Evolutionary conservation across 768 basidiomycete species (phyloP).

Genomic region (Pulveroboletus sp.): DNA sequence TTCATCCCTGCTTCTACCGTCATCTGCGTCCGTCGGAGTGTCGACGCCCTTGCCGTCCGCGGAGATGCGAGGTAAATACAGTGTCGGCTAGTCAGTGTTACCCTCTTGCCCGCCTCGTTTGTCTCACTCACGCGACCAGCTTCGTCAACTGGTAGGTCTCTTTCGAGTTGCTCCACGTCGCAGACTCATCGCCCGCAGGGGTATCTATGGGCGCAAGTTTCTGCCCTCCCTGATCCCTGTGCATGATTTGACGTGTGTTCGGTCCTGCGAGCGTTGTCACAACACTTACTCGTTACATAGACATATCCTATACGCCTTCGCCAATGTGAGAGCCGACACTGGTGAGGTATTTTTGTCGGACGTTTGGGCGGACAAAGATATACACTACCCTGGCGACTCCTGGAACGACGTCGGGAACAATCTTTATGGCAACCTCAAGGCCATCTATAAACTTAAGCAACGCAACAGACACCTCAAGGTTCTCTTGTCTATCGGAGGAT

Average conservation of each 20-base stretch:
- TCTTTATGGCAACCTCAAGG: constrained; percentile 94
- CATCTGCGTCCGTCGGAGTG: constrained; percentile 5
- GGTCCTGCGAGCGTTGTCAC: background rate
- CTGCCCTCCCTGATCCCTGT: constrained; percentile 81
- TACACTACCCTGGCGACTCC: constrained; percentile 91
- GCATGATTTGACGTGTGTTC: constrained; percentile 76
- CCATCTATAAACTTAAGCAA: constrained; percentile 88
- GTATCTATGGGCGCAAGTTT: constrained; percentile 92
- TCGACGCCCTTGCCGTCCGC: constrained; percentile 26
- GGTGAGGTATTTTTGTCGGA: constrained; percentile 91
- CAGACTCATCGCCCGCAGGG: constrained; percentile 46
- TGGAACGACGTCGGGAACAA: constrained; percentile 92
- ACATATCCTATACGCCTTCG: constrained; percentile 92
- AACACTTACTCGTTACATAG: constrained; percentile 33
- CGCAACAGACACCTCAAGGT: constrained; percentile 74
- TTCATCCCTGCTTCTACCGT: constrained; percentile 1
- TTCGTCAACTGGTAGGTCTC: constrained; percentile 68
- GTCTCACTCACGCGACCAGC: constrained; percentile 33
- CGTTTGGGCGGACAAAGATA: constrained; percentile 93
- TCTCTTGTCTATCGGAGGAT: constrained; percentile 89
- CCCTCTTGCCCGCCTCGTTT: constrained; percentile 2
- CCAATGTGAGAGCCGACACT: constrained; percentile 74
- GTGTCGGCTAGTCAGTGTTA: constrained; percentile 71
- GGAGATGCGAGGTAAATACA: constrained; percentile 56
- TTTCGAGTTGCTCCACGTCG: background rate